Evolutionary conservation across 495 filamentous ascomycete species (phyloP).

Genomic region (Saxophila tyrrhenica): DNA sequence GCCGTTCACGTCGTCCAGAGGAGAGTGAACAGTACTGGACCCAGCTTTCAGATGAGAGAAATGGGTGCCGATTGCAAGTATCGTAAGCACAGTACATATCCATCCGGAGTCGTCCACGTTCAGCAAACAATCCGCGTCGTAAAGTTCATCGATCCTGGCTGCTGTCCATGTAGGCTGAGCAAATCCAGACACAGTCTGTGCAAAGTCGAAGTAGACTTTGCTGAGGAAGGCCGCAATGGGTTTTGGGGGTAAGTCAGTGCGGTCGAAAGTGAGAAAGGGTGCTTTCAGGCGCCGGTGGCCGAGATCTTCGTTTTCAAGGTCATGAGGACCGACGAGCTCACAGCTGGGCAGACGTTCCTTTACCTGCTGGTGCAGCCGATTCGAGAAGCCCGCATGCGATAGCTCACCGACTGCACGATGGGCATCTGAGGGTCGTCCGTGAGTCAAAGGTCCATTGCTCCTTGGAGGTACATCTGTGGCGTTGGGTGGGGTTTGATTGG

Average conservation of each 20-base stretch:
- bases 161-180: conserved; percentile 36
- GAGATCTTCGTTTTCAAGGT: not conserved
- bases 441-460: too few species aligned
- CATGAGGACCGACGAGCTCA: not conserved
- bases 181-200: conserved; percentile 43
- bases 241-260: conserved; percentile 29
- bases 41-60: conserved; percentile 42
- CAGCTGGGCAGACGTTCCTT: not conserved
- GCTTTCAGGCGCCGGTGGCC: not conserved
- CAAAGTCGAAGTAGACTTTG: conserved; percentile 43
- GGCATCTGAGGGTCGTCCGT: not conserved
- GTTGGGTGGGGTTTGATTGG: not conserved
- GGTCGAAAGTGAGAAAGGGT: conserved; percentile 16
- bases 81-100: conserved; percentile 40
- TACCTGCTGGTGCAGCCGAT: not conserved
- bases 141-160: conserved; percentile 24
- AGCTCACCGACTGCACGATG: not conserved
- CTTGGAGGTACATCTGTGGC: not conserved
- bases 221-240: conserved; percentile 42
- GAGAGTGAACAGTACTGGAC: not conserved
- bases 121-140: conserved; percentile 28
- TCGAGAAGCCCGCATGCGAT: not conserved
- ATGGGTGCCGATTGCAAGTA: conserved; percentile 43
- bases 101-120: conserved; percentile 37
- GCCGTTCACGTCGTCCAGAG: not conserved